phyloP scores from a whole-genome alignment of 1,284 basidiomycete species.

The Malassezia psittaci region DNA sequence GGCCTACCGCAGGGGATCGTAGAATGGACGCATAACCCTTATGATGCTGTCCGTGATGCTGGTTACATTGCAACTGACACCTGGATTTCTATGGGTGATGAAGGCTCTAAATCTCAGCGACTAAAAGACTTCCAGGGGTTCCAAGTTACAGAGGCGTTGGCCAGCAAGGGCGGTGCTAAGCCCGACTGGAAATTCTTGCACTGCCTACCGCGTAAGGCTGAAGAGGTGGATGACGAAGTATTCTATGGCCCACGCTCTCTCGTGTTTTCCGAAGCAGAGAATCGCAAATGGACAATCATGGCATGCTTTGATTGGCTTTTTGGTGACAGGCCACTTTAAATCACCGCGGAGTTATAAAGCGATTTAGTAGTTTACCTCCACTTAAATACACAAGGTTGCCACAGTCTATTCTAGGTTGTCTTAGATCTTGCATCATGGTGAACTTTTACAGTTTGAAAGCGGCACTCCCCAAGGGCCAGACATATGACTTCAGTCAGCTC shows the following conservation, averaged over 20 bases:
- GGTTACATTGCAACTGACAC: slow-evolving; percentile 74
- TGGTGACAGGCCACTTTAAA: slow-evolving; percentile 26
- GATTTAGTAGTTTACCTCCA: background rate
- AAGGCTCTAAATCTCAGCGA: slow-evolving; percentile 81
- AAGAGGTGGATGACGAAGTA: slow-evolving; percentile 58
- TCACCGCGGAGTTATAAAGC: background rate
- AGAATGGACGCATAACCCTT: slow-evolving; percentile 66
- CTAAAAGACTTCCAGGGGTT: slow-evolving; percentile 80
- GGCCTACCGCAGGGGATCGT: slow-evolving; percentile 51
- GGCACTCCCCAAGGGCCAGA: slow-evolving; percentile 28
- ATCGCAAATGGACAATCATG: slow-evolving; percentile 48
- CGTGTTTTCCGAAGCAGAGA: slow-evolving; percentile 48
- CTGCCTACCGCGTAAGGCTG: slow-evolving; percentile 79
- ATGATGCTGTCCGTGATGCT: slow-evolving; percentile 75
- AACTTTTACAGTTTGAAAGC: slow-evolving; percentile 45
- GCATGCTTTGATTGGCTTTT: slow-evolving; percentile 42
- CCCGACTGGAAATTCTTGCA: slow-evolving; percentile 90
- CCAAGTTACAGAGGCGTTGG: slow-evolving; percentile 70
- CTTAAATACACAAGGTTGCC: background rate
- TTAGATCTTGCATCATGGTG: slow-evolving; percentile 24
- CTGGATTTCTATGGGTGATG: slow-evolving; percentile 91
- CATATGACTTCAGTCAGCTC: slow-evolving; percentile 42
- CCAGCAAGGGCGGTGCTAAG: slow-evolving; percentile 62
- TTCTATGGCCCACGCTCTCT: slow-evolving; percentile 43
- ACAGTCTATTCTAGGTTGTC: background rate